Percentiles rank a stretch among this genome's conserved stretches.
phyloP scores from a whole-genome alignment of 345 rosid species.

The Conringia planisiliqua region DNA sequence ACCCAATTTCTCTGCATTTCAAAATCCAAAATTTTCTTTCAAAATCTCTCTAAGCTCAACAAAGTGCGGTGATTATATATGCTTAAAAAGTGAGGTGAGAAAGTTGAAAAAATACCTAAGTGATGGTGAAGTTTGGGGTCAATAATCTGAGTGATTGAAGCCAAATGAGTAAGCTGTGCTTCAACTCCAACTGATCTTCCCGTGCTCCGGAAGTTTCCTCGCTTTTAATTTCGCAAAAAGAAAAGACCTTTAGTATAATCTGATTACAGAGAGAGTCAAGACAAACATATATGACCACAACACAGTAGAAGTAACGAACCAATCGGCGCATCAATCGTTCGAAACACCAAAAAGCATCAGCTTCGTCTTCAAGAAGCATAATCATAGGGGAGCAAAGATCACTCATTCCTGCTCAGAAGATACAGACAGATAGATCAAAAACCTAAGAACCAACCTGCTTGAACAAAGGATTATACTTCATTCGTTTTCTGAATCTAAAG shows the following conservation, averaged over 20 bases:
- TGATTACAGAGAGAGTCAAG: neutral
- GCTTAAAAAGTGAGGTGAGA: neutral
- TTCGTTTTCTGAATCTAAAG: neutral
- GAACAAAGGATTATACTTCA: neutral
- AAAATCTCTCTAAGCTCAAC: neutral
- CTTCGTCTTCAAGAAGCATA: slow-evolving; percentile 87
- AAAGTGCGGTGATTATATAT: neutral
- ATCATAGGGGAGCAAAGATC: slow-evolving; percentile 99
- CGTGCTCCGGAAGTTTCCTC: slow-evolving; percentile 91
- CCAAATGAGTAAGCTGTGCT: slow-evolving; percentile 81
- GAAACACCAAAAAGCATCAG: slow-evolving; percentile 98
- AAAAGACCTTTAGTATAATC: neutral
- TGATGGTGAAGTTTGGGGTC: slow-evolving; percentile 98
- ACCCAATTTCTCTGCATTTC: slow-evolving; percentile 72
- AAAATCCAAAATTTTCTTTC: neutral
- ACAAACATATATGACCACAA: neutral
- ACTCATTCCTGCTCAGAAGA: slow-evolving; percentile 73
- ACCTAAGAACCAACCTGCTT: neutral
- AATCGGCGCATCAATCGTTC: slow-evolving; percentile 96
- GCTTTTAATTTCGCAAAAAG: slow-evolving; percentile 37
- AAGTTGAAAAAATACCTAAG: slow-evolving; percentile 52
- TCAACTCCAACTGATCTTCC: slow-evolving; percentile 93
- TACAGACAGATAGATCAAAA: neutral
- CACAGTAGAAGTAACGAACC: slow-evolving; percentile 42
- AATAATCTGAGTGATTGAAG: slow-evolving; percentile 86